Conservation (phyloP, 2,329 filamentous ascomycete species). For the Periconia sp. region DNA sequence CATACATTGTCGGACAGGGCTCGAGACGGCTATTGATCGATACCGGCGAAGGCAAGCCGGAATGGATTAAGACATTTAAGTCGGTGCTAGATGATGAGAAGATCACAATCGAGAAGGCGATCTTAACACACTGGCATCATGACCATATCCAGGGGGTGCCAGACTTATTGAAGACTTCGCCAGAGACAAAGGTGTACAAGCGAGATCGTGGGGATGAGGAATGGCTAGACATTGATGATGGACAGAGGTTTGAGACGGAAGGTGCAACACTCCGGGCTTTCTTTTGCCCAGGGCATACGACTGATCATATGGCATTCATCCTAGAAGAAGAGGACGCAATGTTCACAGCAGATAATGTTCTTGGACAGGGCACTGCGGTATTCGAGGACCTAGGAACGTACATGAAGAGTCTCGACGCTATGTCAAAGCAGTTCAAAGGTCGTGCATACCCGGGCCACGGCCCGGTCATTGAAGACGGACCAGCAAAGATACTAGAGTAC, state of each 20-base stretch:
- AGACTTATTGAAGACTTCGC: slow-evolving; percentile 70
- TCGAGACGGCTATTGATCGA: slow-evolving; percentile 79
- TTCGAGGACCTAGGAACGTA: slow-evolving; percentile 79
- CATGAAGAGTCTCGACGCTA: slow-evolving; percentile 70
- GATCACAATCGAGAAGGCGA: slow-evolving; percentile 69
- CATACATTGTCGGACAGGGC: slow-evolving; percentile 86
- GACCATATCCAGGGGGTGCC: slow-evolving; percentile 82
- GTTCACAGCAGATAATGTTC: slow-evolving; percentile 88
- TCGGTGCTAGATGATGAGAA: slow-evolving; percentile 70
- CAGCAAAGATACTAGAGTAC: slow-evolving; percentile 77
- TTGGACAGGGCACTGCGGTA: slow-evolving; percentile 85
- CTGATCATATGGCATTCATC: slow-evolving; percentile 81
- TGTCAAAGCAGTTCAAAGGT: slow-evolving; percentile 70
- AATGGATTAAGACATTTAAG: slow-evolving; percentile 73
- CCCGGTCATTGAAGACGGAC: slow-evolving; percentile 74
- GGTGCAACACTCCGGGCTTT: slow-evolving; percentile 72
- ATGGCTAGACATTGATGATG: slow-evolving; percentile 63
- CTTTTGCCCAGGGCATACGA: slow-evolving; percentile 76
- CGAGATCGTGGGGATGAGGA: slow-evolving; percentile 56
- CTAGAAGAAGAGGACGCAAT: slow-evolving; percentile 79
- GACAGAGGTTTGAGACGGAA: slow-evolving; percentile 61
- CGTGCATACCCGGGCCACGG: slow-evolving; percentile 90
- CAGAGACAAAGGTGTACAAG: slow-evolving; percentile 70
- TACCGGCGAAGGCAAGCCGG: slow-evolving; percentile 80
- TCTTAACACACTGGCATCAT: slow-evolving; percentile 91